Evolutionary conservation across 768 basidiomycete species (phyloP).

Genomic region (Hemileccinum rubropunctum): DNA sequence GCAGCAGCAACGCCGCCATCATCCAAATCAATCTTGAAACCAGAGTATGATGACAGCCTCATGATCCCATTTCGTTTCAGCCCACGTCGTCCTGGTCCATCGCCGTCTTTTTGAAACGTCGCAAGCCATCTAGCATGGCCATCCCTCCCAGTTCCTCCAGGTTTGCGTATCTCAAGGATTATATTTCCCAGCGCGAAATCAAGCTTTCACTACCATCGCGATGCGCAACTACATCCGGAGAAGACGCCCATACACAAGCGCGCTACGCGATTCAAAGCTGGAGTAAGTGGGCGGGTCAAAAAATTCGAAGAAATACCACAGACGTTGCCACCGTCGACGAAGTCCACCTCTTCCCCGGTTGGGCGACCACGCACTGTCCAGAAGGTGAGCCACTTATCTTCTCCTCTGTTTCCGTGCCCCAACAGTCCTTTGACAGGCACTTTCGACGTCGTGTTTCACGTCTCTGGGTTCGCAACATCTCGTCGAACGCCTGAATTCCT

Average conservation of each 20-base stretch:
- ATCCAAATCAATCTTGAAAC: not conserved
- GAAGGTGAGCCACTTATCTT: conserved; percentile 19
- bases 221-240: conserved; percentile 14
- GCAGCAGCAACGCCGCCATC: not conserved
- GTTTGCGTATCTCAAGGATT: conserved; percentile 44
- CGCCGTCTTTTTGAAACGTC: conserved; percentile 1
- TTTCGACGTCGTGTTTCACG: conserved; percentile 70
- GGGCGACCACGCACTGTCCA: conserved; percentile 58
- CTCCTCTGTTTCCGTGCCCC: not conserved
- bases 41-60: conserved; percentile 2
- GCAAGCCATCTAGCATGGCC: conserved; percentile 22
- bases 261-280: conserved; percentile 40
- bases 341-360: conserved; percentile 73
- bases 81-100: not conserved
- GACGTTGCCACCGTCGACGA: conserved; percentile 38
- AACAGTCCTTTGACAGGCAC: conserved; percentile 34
- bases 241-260: conserved; percentile 22
- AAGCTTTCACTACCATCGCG: conserved; percentile 26
- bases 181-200: conserved; percentile 45
- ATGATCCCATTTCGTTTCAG: conserved; percentile 13
- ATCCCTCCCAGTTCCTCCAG: conserved; percentile 29
- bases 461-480: conserved; percentile 75
- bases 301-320: conserved; percentile 36
- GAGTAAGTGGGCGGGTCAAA: conserved; percentile 65
- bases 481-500: conserved; percentile 56